phyloP scores from a whole-genome alignment of 2,329 filamentous ascomycete species.

The Phaeosphaeria sp. region DNA sequence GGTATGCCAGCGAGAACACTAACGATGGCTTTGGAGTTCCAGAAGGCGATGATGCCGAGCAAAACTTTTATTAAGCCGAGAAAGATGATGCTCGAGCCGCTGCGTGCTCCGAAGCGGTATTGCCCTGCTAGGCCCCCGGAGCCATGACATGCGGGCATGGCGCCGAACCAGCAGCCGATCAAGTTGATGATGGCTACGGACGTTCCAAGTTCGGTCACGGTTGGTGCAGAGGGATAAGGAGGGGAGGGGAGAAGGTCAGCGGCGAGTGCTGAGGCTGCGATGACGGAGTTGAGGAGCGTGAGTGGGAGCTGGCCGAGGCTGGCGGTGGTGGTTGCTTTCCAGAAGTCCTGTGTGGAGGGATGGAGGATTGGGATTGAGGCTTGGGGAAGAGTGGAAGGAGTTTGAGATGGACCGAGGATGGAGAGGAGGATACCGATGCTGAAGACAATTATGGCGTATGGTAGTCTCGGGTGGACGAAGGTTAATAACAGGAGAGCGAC shows the following conservation, averaged over 20 bases:
- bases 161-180: slow-evolving; percentile 85
- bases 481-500: slow-evolving; percentile 75
- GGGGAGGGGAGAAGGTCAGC: slow-evolving; percentile 76
- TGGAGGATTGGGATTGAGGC: slow-evolving; percentile 55
- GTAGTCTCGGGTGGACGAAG: slow-evolving; percentile 69
- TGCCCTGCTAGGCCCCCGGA: slow-evolving; percentile 90
- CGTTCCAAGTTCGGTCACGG: slow-evolving; percentile 77
- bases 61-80: slow-evolving; percentile 78
- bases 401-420: slow-evolving; percentile 44
- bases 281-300: slow-evolving; percentile 89
- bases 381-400: slow-evolving; percentile 54
- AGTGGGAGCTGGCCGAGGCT: slow-evolving; percentile 87
- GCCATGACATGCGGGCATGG: slow-evolving; percentile 95
- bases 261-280: slow-evolving; percentile 83
- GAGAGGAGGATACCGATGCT: slow-evolving; percentile 72
- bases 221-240: slow-evolving; percentile 62
- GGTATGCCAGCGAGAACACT: slow-evolving; percentile 76
- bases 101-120: slow-evolving; percentile 88
- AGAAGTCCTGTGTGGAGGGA: slow-evolving; percentile 58
- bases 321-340: slow-evolving; percentile 65
- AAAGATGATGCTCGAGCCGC: slow-evolving; percentile 81
- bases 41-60: slow-evolving; percentile 65
- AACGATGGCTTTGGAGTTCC: slow-evolving; percentile 77
- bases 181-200: slow-evolving; percentile 88
- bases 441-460: slow-evolving; percentile 80